These are phyloP conservation scores for Pyrus bretschneideri DNA, from an alignment of 306 rosid genomes.

Conservation along the genomic window DNA sequence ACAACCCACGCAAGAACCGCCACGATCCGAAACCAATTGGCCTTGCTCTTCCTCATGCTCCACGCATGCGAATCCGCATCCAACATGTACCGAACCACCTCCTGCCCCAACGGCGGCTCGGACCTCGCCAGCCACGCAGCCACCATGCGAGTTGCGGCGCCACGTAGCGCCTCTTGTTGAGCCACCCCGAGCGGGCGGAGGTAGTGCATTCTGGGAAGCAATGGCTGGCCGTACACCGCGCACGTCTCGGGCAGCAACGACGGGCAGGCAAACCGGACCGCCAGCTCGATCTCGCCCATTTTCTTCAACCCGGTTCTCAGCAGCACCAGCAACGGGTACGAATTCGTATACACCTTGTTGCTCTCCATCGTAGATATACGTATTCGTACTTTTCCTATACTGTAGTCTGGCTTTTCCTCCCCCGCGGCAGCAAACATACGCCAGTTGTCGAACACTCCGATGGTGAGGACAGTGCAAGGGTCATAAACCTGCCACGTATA, in stretches of 20 bases:
- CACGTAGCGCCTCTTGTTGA: constrained; percentile 79
- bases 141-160: constrained; percentile 75
- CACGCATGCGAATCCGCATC: constrained; percentile 88
- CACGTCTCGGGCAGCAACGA: constrained; percentile 69
- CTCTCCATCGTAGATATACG: constrained; percentile 87
- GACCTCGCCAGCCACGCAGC: constrained; percentile 73
- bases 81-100: constrained; percentile 86
- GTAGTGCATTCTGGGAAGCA: constrained; percentile 84
- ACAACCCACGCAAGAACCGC: constrained; percentile 80
- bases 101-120: constrained; percentile 78
- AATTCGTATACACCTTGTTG: constrained; percentile 65
- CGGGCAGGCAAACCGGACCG: constrained; percentile 75
- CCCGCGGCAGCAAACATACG: constrained; percentile 29
- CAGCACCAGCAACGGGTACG: constrained; percentile 62
- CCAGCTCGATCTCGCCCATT: constrained; percentile 83
- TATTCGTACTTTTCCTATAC: constrained; percentile 71
- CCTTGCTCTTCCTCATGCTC: constrained; percentile 93
- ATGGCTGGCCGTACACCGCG: constrained; percentile 65
- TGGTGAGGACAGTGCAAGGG: constrained; percentile 48
- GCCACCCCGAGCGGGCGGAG: constrained; percentile 84
- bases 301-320: constrained; percentile 62
- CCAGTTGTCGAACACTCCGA: constrained; percentile 52
- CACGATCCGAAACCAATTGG: constrained; percentile 91
- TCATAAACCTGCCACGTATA: constrained; percentile 64
- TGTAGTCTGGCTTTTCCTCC: constrained; percentile 31